These are phyloP conservation scores for Fusarium aywerte DNA, from an alignment of 2,329 filamentous ascomycete genomes.

Conservation along the genomic window DNA sequence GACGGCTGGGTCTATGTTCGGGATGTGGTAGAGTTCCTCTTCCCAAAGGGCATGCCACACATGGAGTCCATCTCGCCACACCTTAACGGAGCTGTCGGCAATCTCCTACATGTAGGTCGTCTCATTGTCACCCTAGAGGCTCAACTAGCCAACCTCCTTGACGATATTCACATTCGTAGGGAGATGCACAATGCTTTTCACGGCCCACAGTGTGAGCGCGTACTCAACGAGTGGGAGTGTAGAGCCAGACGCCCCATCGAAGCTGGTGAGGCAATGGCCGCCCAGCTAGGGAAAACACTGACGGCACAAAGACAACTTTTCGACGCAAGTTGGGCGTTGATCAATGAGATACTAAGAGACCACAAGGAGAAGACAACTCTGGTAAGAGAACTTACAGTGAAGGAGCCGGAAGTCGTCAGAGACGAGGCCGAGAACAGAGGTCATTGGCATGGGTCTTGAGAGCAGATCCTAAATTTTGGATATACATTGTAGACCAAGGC, in stretches of 20 bases:
- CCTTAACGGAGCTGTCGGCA: constrained; percentile 4
- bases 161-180: background rate
- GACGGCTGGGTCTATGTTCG: background rate
- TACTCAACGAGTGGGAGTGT: constrained; percentile 37
- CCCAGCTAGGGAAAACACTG: background rate
- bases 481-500: accelerated
- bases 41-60: constrained; percentile 1
- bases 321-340: constrained; percentile 1
- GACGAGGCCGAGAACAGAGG: background rate
- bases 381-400: background rate
- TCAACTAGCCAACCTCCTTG: background rate
- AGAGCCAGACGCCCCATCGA: background rate
- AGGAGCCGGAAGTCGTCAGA: background rate
- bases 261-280: background rate
- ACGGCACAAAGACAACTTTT: constrained; percentile 16
- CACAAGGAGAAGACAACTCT: background rate
- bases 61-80: background rate
- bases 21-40: constrained; percentile 8
- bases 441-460: background rate
- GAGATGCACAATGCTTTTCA: constrained; percentile 12
- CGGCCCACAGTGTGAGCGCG: constrained; percentile 23
- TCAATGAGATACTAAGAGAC: constrained; percentile 4
- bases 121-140: constrained; percentile 9
- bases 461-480: background rate
- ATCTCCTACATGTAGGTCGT: constrained; percentile 9